Base-by-base conservation (phyloP, 1,284 basidiomycete genomes). In the Butyriboletus appendiculatus region DNA sequence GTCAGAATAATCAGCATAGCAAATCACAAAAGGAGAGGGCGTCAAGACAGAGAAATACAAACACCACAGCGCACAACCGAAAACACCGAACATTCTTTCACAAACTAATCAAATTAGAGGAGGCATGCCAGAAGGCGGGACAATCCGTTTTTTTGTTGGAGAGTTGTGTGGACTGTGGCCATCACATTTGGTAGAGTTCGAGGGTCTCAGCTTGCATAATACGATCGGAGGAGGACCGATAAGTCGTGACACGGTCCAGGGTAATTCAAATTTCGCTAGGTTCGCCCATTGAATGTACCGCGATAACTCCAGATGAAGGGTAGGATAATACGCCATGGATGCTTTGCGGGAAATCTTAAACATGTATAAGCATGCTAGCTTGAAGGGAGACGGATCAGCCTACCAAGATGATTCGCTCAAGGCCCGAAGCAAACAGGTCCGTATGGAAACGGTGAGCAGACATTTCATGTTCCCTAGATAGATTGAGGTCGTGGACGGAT, bases 281-380 rank as follows among this genome's bases (percentile, higher is more conserved):
- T 69, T 67, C 2, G 87, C 84, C 56, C 85, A 77, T 0, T 80
- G 76, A 58, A 96, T 79, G 68, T 96, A 97, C 24, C 94, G 83
- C 2, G 93, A 82, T 45, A 98, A 77, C 72, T 97, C 95, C 44
- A 97, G 85, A 69, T 98, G 95, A 3, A 98, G 81, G 2, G 86
- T 89, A 0, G 94, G 93, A 70, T 98, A 98, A 70, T 96, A 96
- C 11, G 90, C 87, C 14, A 88, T 86, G 8, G 94, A 96, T 9
- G 95, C 93, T 71, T 96, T 96, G 50, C 95, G 88, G 1, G 93
- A 84, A 40, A 95, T 92, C 94, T 97, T 65, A 10, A 7, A 39
- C 30, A 45, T 56, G 46, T 2, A 9, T 64, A 4, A 66, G 52
- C 18, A 39, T 11, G 7, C 28, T n/a, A 14, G 34, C 18, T 72